Evolutionary conservation across 805 yeast species (phyloP).

Genomic region (Priceomyces haplophilus): DNA sequence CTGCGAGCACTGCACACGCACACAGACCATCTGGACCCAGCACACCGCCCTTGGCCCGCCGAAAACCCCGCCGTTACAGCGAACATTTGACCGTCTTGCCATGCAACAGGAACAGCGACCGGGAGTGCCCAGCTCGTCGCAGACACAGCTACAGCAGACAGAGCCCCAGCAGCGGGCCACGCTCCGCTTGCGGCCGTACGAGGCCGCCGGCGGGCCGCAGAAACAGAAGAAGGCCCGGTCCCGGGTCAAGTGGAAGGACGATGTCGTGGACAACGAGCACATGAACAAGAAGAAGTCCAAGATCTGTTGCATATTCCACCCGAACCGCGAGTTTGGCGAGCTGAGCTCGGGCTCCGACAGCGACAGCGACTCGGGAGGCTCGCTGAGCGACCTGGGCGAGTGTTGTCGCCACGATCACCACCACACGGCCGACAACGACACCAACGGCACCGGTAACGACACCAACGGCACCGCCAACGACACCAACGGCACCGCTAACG

Average conservation of each 20-base stretch:
- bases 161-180: neutral
- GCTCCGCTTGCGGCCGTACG: slow-evolving; percentile 4
- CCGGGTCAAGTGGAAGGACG: slow-evolving; percentile 79
- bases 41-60: no score
- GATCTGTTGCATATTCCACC: slow-evolving; percentile 86
- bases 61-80: no score
- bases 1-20: no score
- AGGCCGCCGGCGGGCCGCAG: neutral
- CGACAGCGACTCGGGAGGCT: slow-evolving; percentile 22
- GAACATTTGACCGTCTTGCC: no score
- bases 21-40: no score
- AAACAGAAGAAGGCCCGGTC: slow-evolving; percentile 32
- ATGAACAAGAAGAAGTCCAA: slow-evolving; percentile 87
- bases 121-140: neutral
- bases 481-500: slow-evolving; percentile 18
- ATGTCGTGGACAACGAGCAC: slow-evolving; percentile 84
- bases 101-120: neutral
- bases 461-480: neutral
- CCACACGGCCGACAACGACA: slow-evolving; percentile 10
- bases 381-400: slow-evolving; percentile 27
- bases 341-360: slow-evolving; percentile 20
- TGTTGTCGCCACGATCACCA: slow-evolving; percentile 12
- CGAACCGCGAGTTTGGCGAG: slow-evolving; percentile 61
- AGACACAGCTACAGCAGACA: neutral
- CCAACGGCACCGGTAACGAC: slow-evolving; percentile 2